Evolutionary conservation across 345 rosid species (phyloP).

Genomic region (Melaleuca quinquenervia): DNA sequence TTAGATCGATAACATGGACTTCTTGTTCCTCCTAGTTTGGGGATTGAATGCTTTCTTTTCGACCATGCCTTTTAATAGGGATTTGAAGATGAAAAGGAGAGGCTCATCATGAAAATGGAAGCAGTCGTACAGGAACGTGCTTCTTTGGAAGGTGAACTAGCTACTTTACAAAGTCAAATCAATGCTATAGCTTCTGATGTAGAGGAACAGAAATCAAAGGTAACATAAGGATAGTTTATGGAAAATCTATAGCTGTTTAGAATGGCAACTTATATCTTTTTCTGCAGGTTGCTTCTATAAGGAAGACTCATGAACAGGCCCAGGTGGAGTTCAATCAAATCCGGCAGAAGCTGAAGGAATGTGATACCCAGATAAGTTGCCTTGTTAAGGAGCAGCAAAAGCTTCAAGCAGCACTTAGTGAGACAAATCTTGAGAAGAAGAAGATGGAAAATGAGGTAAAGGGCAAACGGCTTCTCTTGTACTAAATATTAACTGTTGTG

Average conservation of each 20-base stretch:
- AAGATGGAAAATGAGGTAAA: conserved; percentile 95
- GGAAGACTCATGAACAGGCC: conserved; percentile 45
- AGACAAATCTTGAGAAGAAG: conserved; percentile 76
- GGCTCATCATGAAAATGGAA: conserved; percentile 77
- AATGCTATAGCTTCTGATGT: conserved; percentile 49
- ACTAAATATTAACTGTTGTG: neutral
- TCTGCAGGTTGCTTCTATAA: conserved; percentile 53
- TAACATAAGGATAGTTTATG: conserved; percentile 13
- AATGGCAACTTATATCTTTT: conserved; percentile 5
- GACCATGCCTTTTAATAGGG: conserved; percentile 29
- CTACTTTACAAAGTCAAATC: conserved; percentile 49
- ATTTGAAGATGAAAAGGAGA: conserved; percentile 71
- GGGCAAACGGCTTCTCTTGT: neutral
- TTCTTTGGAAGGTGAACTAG: conserved; percentile 71
- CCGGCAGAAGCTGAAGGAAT: conserved; percentile 78
- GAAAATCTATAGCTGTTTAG: neutral
- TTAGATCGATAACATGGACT: neutral
- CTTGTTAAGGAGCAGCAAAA: conserved; percentile 62
- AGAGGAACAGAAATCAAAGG: conserved; percentile 63
- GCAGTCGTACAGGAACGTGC: conserved; percentile 52
- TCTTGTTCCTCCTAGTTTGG: neutral
- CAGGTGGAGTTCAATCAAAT: conserved; percentile 55
- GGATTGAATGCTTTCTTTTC: neutral
- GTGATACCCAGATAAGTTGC: conserved; percentile 76
- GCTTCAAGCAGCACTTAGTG: conserved; percentile 58